These are phyloP conservation scores for Trypanosomatidae sp. DNA, from an alignment of 208 protist genomes.

Conservation along the genomic window DNA sequence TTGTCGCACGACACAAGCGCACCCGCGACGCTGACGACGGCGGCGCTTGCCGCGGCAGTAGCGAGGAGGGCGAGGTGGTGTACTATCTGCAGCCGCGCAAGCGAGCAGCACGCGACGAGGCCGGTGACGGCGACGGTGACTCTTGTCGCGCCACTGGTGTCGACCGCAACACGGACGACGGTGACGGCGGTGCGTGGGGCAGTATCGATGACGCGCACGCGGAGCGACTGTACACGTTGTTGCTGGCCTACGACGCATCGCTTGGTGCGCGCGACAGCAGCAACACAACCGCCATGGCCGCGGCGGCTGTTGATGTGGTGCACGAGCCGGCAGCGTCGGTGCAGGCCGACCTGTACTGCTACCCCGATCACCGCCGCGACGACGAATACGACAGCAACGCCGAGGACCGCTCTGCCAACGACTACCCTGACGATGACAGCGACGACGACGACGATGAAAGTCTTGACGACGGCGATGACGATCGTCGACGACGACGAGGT, in stretches of 20 bases:
- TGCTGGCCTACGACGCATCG: constrained; percentile 9
- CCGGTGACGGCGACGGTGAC: no score
- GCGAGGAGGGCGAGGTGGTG: no score
- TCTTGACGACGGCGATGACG: constrained; percentile 4
- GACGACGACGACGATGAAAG: constrained; percentile 10
- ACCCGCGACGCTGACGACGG: no score
- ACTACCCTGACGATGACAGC: constrained; percentile 63
- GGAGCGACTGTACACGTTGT: constrained; percentile 5
- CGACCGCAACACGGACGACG: no score
- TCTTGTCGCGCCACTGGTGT: no score
- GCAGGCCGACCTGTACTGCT: constrained; percentile 48
- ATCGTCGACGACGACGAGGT: not conserved
- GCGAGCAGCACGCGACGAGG: no score
- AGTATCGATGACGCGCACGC: no score
- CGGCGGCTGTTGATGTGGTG: not conserved
- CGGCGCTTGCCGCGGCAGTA: no score
- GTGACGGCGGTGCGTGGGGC: no score
- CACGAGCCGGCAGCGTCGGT: constrained; percentile 1
- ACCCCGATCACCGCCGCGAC: constrained; percentile 76
- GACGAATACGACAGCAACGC: constrained; percentile 89
- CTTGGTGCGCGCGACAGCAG: constrained; percentile 9
- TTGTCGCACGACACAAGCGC: no score
- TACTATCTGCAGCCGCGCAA: no score
- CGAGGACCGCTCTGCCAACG: constrained; percentile 74
- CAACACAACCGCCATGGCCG: not conserved